Conservation (phyloP, 768 basidiomycete genomes). For the Lyophyllum semitale region DNA sequence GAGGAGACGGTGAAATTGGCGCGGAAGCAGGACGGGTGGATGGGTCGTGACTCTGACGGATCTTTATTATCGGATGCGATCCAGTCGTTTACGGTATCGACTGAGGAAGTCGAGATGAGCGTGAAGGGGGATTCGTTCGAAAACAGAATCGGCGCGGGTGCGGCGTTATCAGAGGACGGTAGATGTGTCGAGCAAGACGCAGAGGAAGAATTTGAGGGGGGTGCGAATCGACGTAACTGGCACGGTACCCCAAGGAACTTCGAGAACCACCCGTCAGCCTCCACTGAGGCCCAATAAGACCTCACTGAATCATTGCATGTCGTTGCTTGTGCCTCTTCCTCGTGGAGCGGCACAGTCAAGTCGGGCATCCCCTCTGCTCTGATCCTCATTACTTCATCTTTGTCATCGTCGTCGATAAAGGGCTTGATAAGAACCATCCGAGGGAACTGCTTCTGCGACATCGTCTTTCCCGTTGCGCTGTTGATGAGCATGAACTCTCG, state of each 20-base stretch:
- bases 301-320: not conserved
- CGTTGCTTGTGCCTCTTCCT: not conserved
- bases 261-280: constrained; percentile 17
- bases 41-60: not conserved
- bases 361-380: constrained; percentile 13
- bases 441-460: constrained; percentile 18
- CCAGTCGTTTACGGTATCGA: constrained; percentile 10
- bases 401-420: constrained; percentile 5
- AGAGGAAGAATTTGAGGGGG: not conserved
- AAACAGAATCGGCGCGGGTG: constrained; percentile 10
- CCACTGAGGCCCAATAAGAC: constrained; percentile 1
- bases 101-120: constrained; percentile 14
- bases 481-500: constrained; percentile 14
- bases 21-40: constrained; percentile 15
- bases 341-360: not conserved
- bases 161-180: not conserved
- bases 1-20: constrained; percentile 14
- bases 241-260: constrained; percentile 13
- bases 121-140: constrained; percentile 19
- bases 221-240: constrained; percentile 10
- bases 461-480: constrained; percentile 7
- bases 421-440: constrained; percentile 17
- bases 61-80: constrained; percentile 4
- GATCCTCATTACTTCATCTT: constrained; percentile 5
- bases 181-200: not conserved